These are phyloP conservation scores for Podila clonocystis DNA, from an alignment of 192 early-diverging fungal species.

Conservation along the genomic window DNA sequence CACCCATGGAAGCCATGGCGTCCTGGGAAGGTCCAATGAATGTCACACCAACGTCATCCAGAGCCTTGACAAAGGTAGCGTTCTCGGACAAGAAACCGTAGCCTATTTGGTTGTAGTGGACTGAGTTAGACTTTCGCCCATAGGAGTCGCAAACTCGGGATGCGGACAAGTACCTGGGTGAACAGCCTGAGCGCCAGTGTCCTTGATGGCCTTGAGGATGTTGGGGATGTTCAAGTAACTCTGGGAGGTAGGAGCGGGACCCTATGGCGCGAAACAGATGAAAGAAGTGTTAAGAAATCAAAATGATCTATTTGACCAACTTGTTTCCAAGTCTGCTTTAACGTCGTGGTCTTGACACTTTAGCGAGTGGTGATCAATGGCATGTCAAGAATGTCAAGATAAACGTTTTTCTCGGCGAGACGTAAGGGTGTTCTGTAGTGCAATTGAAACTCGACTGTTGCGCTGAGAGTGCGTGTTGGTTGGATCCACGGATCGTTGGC, in stretches of 20 bases:
- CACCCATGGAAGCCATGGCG: conserved; percentile 83
- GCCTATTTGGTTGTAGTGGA: conserved; percentile 23
- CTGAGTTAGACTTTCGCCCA: neutral
- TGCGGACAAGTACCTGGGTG: conserved; percentile 71
- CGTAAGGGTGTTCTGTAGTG: too few species aligned
- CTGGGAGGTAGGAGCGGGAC: conserved; percentile 80
- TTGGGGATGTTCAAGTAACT: conserved; percentile 85
- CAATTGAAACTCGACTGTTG: too few species aligned
- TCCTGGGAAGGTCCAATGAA: conserved; percentile 77
- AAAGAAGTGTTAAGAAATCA: neutral
- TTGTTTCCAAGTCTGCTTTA: too few species aligned
- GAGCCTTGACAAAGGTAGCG: conserved; percentile 78
- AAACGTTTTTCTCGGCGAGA: too few species aligned
- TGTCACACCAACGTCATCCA: conserved; percentile 75
- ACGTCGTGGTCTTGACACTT: neutral
- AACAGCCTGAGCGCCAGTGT: conserved; percentile 88
- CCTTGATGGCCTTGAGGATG: conserved; percentile 79
- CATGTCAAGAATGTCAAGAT: too few species aligned
- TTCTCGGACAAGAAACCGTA: conserved; percentile 98
- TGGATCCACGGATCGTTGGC: too few species aligned
- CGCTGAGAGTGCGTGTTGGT: too few species aligned
- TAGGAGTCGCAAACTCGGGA: too few species aligned
- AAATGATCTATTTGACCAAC: too few species aligned
- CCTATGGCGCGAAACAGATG: conserved; percentile 38
- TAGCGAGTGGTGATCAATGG: neutral